These are phyloP conservation scores for Ogataea methanolica DNA, from an alignment of 805 yeast species.

Conservation along the genomic window DNA sequence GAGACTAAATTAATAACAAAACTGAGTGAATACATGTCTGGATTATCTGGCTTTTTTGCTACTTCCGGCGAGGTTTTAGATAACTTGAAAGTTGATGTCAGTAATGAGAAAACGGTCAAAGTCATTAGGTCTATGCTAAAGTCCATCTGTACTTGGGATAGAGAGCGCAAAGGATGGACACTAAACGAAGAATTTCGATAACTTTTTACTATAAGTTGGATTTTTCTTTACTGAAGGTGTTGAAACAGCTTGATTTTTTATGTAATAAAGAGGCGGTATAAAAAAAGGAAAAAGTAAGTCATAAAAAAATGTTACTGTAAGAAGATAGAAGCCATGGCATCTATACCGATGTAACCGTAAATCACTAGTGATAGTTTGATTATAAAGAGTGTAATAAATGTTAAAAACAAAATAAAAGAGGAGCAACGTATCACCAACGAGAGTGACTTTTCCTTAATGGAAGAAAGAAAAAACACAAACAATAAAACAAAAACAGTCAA, in stretches of 20 bases:
- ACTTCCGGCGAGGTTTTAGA: slow-evolving; percentile 28
- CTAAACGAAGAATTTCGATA: slow-evolving; percentile 50
- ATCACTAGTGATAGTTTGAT: no score
- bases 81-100: slow-evolving; percentile 29
- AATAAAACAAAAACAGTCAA: neutral
- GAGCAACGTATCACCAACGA: no score
- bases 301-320: no score
- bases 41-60: slow-evolving; percentile 26
- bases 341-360: no score
- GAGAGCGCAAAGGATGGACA: slow-evolving; percentile 55
- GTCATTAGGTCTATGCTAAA: slow-evolving; percentile 64
- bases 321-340: no score
- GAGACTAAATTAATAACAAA: slow-evolving; percentile 16
- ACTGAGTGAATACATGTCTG: slow-evolving; percentile 26
- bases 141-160: slow-evolving; percentile 65
- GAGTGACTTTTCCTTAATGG: no score
- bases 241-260: neutral
- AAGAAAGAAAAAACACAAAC: neutral
- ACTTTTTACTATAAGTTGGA: neutral
- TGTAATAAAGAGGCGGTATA: neutral
- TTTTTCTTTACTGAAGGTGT: neutral
- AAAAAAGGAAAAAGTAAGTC: neutral
- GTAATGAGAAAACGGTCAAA: slow-evolving; percentile 50
- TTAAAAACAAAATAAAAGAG: no score
- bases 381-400: no score